Evolutionary conservation across 495 filamentous ascomycete genomes (phyloP).

Genomic region (Penicillium daleae): DNA sequence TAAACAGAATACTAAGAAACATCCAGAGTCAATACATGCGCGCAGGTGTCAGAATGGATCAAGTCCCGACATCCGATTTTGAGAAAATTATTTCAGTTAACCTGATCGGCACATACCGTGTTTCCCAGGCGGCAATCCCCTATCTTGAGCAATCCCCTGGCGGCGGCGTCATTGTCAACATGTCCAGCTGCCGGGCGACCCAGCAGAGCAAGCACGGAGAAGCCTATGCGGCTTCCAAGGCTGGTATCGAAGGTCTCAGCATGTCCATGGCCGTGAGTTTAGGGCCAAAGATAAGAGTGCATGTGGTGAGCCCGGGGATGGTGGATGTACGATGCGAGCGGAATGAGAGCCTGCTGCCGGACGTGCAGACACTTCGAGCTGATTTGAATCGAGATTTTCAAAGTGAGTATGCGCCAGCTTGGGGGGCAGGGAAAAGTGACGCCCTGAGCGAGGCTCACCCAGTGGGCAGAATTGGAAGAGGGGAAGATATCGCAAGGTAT

Average conservation of each 20-base stretch:
- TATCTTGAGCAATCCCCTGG: not conserved
- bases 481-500: not conserved
- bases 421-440: not conserved
- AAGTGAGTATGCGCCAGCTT: not conserved
- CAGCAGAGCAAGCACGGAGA: not conserved
- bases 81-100: not conserved
- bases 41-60: not conserved
- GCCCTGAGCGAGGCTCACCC: not conserved
- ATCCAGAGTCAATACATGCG: not conserved
- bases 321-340: not conserved
- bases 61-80: not conserved
- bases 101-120: not conserved
- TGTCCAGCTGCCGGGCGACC: not conserved
- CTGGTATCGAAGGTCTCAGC: not conserved
- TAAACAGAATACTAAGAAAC: not conserved
- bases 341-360: not conserved
- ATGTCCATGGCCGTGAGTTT: not conserved
- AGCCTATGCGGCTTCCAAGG: not conserved
- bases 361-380: not conserved
- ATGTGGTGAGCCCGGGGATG: not conserved
- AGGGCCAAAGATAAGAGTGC: not conserved
- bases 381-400: not conserved
- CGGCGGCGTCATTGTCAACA: not conserved
- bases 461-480: not conserved
- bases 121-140: not conserved